Evolutionary conservation across 352 stramenopile species (phyloP), one percentile per base, ranked within the genome.

Genomic region (Phytophthora palmivora): DNA sequence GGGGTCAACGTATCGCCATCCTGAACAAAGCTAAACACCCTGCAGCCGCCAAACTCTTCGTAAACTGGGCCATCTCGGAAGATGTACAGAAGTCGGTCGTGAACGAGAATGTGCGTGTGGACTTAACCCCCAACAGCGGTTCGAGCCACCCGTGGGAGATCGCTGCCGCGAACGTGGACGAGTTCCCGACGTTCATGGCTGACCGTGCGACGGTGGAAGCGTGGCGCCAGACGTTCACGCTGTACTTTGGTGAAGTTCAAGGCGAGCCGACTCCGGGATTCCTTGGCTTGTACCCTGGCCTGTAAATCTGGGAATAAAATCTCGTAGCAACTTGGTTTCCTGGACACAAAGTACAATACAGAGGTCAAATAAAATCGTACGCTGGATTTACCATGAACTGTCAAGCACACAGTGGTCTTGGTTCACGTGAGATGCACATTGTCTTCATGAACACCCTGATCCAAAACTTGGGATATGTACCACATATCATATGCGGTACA

Each of bases 191-290:
- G 44, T 88, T 81, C 58, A 87, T 87, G 76, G 69, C 67, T 36
- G 72, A 87, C 59, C 76, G 74, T 32, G 74, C 67, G 41, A n/a
- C 39, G 10, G 37, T 81, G 14, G 79, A 88, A 59, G 41, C 67
- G 16, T 70, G 72, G 49, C 69, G 69, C 34, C 22, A 58, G 42
- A 89, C 72, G 14, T 81, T 89, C 42, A 28, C 67, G 32, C 39
- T 89, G 30, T 87, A 84, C 79, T 76, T 89, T 46, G 75, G 74
- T 24, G 77, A 89, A 38, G 77, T 84, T 36, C 61, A 71, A 38
- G 74, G 72, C 61, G 51, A 75, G 58, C 67, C 74, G 33, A 80
- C 62, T 8, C 69, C 67, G 1, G 75, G 76, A 4, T 52, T 51
- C 42, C 61, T 80, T 24, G 76, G 72, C 22, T 42, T 88, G n/a